These are phyloP conservation scores for Pontederia paniculata DNA, from an alignment of 176 grass and related monocot species.

Conservation along the genomic window DNA sequence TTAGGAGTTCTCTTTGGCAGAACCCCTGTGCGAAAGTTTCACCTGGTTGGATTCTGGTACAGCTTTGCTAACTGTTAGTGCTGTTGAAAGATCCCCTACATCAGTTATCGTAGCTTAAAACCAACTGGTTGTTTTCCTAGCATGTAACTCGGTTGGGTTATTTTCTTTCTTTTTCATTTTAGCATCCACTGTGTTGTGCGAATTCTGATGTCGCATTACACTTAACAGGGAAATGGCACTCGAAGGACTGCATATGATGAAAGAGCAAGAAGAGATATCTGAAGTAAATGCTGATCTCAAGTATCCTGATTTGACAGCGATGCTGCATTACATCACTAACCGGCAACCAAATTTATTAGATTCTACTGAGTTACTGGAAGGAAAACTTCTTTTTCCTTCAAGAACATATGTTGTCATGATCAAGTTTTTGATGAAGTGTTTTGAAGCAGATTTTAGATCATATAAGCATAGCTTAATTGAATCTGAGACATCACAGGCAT, in stretches of 20 bases:
- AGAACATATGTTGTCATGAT: conserved; percentile 84
- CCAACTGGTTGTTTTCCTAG: too few species aligned
- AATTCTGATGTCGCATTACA: conserved; percentile 24
- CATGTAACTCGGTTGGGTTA: not conserved
- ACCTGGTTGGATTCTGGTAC: too few species aligned
- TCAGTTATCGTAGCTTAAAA: too few species aligned
- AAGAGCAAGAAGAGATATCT: conserved; percentile 45
- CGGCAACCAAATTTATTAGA: conserved; percentile 57
- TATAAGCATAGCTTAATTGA: conserved; percentile 17
- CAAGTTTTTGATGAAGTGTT: conserved; percentile 94
- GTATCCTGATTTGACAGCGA: conserved; percentile 53
- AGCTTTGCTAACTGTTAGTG: too few species aligned
- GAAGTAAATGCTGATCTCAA: conserved; percentile 35
- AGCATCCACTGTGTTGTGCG: conserved; percentile 4
- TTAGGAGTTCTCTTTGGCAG: too few species aligned
- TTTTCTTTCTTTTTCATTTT: conserved; percentile 1
- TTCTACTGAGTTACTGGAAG: conserved; percentile 37
- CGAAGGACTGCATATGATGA: conserved; percentile 61
- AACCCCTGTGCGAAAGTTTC: too few species aligned
- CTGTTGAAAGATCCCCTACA: too few species aligned
- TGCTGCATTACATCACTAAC: conserved; percentile 58
- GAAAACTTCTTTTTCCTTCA: conserved; percentile 51
- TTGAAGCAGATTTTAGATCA: conserved; percentile 36
- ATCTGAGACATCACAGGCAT: conserved; percentile 33
- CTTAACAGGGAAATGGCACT: conserved; percentile 88